Percentiles rank a stretch among this genome's conserved stretches.
Conservation (phyloP, 805 yeast species). For the Candida schatavii region DNA sequence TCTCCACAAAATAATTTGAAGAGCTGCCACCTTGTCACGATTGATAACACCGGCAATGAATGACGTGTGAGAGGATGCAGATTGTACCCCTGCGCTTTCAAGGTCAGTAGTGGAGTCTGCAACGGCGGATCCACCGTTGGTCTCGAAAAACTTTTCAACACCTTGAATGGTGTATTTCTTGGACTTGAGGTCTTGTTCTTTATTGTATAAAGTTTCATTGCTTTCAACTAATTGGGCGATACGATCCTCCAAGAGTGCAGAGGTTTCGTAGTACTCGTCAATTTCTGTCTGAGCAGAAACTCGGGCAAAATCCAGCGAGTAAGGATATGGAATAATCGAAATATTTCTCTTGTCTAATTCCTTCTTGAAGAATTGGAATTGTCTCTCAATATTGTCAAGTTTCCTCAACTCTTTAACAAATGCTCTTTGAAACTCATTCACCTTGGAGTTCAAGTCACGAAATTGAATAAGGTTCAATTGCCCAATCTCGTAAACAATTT, state of each 20-base stretch:
- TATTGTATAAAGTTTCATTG: conserved; percentile 57
- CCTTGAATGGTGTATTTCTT: conserved; percentile 50
- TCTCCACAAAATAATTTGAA: conserved; percentile 89
- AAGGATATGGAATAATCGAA: conserved; percentile 25
- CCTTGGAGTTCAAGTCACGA: conserved; percentile 75
- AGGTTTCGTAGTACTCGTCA: conserved; percentile 66
- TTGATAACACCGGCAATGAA: conserved; percentile 82
- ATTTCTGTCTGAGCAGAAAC: conserved; percentile 53
- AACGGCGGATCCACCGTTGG: conserved; percentile 29
- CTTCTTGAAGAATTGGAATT: conserved; percentile 44
- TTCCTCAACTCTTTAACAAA: conserved; percentile 85
- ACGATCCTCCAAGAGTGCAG: conserved; percentile 69
- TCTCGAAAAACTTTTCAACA: conserved; percentile 33
- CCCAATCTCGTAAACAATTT: conserved; percentile 82
- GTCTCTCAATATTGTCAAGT: conserved; percentile 86
- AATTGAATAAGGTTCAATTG: conserved; percentile 84
- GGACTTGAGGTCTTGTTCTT: conserved; percentile 68
- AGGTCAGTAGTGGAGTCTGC: conserved; percentile 24
- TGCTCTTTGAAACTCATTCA: conserved; percentile 83
- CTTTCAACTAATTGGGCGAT: conserved; percentile 70
- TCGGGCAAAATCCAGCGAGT: conserved; percentile 18
- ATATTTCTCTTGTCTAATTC: conserved; percentile 52
- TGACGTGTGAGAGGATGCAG: conserved; percentile 23
- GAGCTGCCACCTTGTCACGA: conserved; percentile 61
- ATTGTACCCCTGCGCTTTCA: conserved; percentile 31